phyloP scores from a whole-genome alignment of 441 rosid species.

The Manihot esculenta region DNA sequence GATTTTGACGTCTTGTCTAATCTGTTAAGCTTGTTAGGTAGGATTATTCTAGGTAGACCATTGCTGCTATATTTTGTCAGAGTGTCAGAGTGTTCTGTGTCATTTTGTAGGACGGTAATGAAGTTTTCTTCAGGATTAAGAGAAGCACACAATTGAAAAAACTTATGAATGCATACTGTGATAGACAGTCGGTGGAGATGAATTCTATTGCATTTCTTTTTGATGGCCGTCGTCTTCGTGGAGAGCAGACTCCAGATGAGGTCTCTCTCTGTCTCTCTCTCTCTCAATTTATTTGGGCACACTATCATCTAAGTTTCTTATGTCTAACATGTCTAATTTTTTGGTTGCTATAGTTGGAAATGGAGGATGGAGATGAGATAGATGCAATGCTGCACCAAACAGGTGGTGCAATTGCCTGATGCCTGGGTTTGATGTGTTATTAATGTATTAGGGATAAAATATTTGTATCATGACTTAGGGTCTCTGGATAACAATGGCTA shows the following conservation, averaged over 20 bases:
- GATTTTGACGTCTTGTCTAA: too few species aligned
- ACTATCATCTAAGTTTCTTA: too few species aligned
- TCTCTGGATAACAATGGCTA: too few species aligned
- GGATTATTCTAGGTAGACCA: background rate
- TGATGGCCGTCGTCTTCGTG: slow-evolving; percentile 59
- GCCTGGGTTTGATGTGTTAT: too few species aligned
- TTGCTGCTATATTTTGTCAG: background rate
- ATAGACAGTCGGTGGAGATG: slow-evolving; percentile 55
- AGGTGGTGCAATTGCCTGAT: slow-evolving; percentile 18
- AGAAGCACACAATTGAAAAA: slow-evolving; percentile 60
- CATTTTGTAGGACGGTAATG: slow-evolving; percentile 53
- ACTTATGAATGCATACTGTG: slow-evolving; percentile 69
- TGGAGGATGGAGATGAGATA: slow-evolving; percentile 86
- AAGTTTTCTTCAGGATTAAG: slow-evolving; percentile 62
- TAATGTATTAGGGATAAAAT: too few species aligned
- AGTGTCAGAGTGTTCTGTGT: too few species aligned
- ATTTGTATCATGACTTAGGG: too few species aligned
- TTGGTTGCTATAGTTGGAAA: slow-evolving; percentile 24
- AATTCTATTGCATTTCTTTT: slow-evolving; percentile 60
- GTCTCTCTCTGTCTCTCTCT: slow-evolving; percentile 23
- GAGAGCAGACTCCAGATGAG: too few species aligned
- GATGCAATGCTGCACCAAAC: slow-evolving; percentile 80
- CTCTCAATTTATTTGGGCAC: too few species aligned
- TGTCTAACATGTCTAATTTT: background rate
- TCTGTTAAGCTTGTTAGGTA: too few species aligned